phyloP scores from a whole-genome alignment of 495 filamentous ascomycete species.

The Thermothielavioides terrestris region DNA sequence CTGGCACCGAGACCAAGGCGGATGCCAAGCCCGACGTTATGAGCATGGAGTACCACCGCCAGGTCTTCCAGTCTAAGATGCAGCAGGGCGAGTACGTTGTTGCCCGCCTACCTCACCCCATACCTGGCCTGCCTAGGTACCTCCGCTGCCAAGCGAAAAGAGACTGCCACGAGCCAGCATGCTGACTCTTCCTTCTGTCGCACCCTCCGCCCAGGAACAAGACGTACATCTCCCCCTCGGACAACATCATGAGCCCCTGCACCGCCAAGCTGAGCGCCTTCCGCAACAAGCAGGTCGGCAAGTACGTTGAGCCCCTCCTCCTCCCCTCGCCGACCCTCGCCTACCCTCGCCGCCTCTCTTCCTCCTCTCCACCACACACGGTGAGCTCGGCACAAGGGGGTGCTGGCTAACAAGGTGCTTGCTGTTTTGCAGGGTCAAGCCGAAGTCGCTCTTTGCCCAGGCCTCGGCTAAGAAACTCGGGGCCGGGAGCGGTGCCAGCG shows the following conservation, averaged over 20 bases:
- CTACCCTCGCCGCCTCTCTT: neutral
- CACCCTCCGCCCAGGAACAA: conserved; percentile 44
- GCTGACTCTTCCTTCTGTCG: neutral
- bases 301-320: conserved; percentile 46
- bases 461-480: conserved; percentile 48
- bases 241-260: conserved; percentile 86
- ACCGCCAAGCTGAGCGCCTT: conserved; percentile 81
- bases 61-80: conserved; percentile 64
- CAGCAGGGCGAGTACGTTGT: conserved; percentile 56
- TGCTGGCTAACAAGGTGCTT: conserved; percentile 5
- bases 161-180: too few species aligned
- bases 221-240: conserved; percentile 81
- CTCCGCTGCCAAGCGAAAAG: too few species aligned
- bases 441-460: conserved; percentile 56
- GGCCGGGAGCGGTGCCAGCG: conserved; percentile 25
- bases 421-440: conserved; percentile 41
- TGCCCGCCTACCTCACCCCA: neutral
- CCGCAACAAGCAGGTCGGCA: conserved; percentile 70
- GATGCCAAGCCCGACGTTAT: conserved; percentile 40
- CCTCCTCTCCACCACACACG: neutral
- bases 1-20: conserved; percentile 10
- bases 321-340: neutral
- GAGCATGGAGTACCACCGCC: conserved; percentile 73
- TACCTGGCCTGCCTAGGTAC: too few species aligned
- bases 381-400: neutral